These are phyloP conservation scores for Blastocystis sp. DNA, from an alignment of 352 stramenopile species.

Conservation along the genomic window DNA sequence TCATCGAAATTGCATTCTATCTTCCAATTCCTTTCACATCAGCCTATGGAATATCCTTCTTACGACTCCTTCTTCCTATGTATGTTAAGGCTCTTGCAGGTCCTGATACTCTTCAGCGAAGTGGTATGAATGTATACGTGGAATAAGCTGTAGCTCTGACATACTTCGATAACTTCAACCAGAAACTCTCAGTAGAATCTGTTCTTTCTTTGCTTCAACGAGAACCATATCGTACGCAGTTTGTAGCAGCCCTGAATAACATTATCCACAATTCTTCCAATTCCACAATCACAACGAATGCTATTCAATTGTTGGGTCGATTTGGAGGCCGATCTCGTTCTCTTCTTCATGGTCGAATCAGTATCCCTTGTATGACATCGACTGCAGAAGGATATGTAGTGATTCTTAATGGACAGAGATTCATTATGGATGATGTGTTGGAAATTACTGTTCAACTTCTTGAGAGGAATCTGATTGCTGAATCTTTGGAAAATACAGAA, in stretches of 20 bases:
- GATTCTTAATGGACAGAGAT: background rate
- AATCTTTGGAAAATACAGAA: background rate
- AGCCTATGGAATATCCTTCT: background rate
- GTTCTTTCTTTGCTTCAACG: background rate
- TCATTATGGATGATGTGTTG: background rate
- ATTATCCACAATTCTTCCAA: constrained; percentile 46
- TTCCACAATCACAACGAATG: background rate
- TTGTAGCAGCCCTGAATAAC: background rate
- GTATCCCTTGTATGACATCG: background rate
- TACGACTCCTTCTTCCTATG: background rate
- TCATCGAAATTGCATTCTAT: constrained; percentile 35
- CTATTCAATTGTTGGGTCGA: background rate
- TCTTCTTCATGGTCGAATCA: background rate
- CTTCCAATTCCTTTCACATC: constrained; percentile 14
- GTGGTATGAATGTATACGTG: background rate
- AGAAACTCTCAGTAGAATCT: background rate
- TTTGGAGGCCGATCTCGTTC: constrained; percentile 16
- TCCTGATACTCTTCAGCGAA: background rate
- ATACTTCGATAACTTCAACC: constrained; percentile 28
- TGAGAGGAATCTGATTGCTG: constrained; percentile 21
- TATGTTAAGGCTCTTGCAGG: constrained; percentile 15
- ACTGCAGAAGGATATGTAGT: background rate
- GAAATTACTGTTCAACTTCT: background rate
- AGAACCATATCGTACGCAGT: background rate
- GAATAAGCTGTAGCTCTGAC: constrained; percentile 4